Conservation (phyloP, 306 rosid species). For the Lagenaria siceraria region DNA sequence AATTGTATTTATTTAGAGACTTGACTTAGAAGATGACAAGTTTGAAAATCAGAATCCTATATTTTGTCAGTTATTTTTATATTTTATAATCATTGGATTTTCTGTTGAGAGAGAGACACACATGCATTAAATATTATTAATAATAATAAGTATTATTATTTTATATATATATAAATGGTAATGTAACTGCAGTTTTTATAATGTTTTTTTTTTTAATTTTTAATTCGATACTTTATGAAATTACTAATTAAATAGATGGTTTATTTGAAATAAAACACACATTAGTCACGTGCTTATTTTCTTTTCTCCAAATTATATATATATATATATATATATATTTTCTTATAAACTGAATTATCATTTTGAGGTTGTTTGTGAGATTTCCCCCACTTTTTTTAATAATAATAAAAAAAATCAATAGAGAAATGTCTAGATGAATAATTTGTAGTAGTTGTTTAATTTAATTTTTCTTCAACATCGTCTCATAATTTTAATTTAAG, state of each 20-base stretch:
- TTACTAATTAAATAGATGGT: not conserved
- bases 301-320: not conserved
- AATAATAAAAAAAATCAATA: too few species aligned
- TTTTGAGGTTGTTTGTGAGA: not conserved
- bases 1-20: not conserved
- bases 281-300: not conserved
- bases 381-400: not conserved
- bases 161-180: not conserved
- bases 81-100: conserved; percentile 15
- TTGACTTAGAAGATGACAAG: conserved; percentile 13
- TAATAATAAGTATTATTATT: not conserved
- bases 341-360: too few species aligned
- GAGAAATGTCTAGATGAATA: too few species aligned
- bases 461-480: too few species aligned
- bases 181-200: not conserved
- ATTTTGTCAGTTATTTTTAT: conserved; percentile 13
- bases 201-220: not conserved
- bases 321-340: not conserved
- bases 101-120: not conserved
- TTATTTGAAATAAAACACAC: not conserved
- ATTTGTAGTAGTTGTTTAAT: too few species aligned
- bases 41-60: conserved; percentile 5
- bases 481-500: too few species aligned
- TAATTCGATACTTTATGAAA: not conserved
- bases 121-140: not conserved